Base-by-base conservation (phyloP, 805 yeast species). In the Sporopachydermia quercuum region DNA sequence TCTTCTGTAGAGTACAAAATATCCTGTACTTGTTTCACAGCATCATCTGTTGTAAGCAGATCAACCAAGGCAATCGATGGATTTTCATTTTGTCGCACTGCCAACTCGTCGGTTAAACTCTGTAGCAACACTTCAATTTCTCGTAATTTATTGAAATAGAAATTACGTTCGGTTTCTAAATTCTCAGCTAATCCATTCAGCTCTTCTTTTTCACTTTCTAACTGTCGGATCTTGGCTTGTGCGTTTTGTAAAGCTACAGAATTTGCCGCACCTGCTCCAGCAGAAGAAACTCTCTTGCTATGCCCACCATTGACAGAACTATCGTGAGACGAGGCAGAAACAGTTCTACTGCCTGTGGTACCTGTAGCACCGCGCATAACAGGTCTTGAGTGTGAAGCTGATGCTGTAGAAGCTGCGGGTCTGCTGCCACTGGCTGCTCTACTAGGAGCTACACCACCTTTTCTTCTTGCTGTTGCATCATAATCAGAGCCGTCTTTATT, bases 111-210 rank as follows among this genome's bases (percentile, higher is more conserved):
- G 39, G 65, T 68, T 6, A 76, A 66, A 16, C 77, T 70, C 51
- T 80, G 85, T 17, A 79, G 71, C 37, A 87, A 60, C 18, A 84
- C 74, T 57, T 91, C 98, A 41, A 91, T 82, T 43, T 83, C 94
- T 46, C 95, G 70, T 40, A 91, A 63, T 59, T 89, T 91, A 51
- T 80, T 77, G 60, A 83, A 89, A 57, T 91, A 91, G 52, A 89
- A 85, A 56, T 83, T 81, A 45, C 97, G 73, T 55, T 91, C 96
- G 1, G 81, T 71, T 50, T 78, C 83, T 38, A 84, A 61, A 11
- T 77, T 72, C 38, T 76, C 81, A 15, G 78, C 70, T 11, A 78
- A 73, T 16, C 70, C 63, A 43, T 66, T 68, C 47, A 70, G 68
- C 45, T 78, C 83, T 13, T 63, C 65, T 15, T 74, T 48, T 47